Evolutionary conservation across 768 basidiomycete genomes (phyloP).

Genomic region (Tylopilus vinaceipallidus): DNA sequence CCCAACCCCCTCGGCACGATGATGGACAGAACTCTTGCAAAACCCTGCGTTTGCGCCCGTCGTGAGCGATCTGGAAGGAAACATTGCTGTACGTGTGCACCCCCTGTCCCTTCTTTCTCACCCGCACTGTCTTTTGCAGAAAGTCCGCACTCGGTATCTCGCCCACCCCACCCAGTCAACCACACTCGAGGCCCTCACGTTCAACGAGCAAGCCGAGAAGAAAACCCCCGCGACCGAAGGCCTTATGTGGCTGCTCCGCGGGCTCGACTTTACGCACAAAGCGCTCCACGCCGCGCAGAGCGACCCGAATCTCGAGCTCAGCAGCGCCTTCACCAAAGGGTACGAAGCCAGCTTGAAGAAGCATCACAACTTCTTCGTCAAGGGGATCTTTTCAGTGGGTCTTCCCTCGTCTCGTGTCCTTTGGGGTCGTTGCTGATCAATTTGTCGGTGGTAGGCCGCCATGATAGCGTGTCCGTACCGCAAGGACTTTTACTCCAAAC

Average conservation of each 20-base stretch:
- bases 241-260: slow-evolving; percentile 90
- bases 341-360: slow-evolving; percentile 83
- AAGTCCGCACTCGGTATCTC: slow-evolving; percentile 82
- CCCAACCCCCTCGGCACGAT: background rate
- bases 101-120: background rate
- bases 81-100: slow-evolving; percentile 68
- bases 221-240: slow-evolving; percentile 88
- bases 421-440: no score
- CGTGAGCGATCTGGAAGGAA: slow-evolving; percentile 83
- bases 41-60: slow-evolving; percentile 73
- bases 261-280: slow-evolving; percentile 84
- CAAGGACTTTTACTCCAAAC: slow-evolving; percentile 56
- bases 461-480: slow-evolving; percentile 63
- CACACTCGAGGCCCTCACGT: slow-evolving; percentile 83
- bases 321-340: slow-evolving; percentile 70
- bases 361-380: slow-evolving; percentile 77
- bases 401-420: slow-evolving; percentile 17
- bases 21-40: slow-evolving; percentile 20
- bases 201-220: slow-evolving; percentile 84
- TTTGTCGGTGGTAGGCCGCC: no score
- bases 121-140: slow-evolving; percentile 46
- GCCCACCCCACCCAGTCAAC: slow-evolving; percentile 59
- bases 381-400: slow-evolving; percentile 57
- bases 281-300: slow-evolving; percentile 72
- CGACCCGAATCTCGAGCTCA: slow-evolving; percentile 55